phyloP scores from a whole-genome alignment of 202 grass and related monocot genomes.

The Schoenoplectus triqueter region DNA sequence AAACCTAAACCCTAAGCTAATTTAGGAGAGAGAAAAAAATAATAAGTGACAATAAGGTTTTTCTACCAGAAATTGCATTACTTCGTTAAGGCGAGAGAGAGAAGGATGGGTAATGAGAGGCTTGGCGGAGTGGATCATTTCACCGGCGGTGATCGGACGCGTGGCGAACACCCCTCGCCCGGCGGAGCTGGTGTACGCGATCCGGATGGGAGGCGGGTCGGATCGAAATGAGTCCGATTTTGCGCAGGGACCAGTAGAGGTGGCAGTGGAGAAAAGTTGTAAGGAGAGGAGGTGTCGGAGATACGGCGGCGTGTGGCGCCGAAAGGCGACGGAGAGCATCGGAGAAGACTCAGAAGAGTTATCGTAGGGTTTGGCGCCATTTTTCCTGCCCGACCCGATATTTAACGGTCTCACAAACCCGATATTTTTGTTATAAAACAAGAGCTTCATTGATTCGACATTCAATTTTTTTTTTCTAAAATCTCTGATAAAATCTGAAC shows the following conservation, averaged over 20 bases:
- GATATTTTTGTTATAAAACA: no score
- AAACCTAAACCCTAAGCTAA: constrained; percentile 58
- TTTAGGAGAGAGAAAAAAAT: neutral
- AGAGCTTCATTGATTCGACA: no score
- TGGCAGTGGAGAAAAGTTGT: constrained; percentile 36
- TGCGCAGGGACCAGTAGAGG: constrained; percentile 41
- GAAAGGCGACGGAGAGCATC: constrained; percentile 3
- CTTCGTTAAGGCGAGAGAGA: constrained; percentile 57
- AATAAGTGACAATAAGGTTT: neutral
- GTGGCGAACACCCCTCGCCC: constrained; percentile 81
- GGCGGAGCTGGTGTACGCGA: constrained; percentile 56
- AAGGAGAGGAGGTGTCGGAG: neutral
- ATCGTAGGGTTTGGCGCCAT: constrained; percentile 15
- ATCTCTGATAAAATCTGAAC: no score
- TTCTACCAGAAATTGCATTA: constrained; percentile 33
- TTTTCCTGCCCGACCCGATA: neutral
- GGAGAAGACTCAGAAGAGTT: neutral
- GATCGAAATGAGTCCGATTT: neutral
- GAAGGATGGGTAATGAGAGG: constrained; percentile 64
- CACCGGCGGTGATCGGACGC: constrained; percentile 52
- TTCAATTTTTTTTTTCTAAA: no score
- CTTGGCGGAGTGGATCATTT: constrained; percentile 74
- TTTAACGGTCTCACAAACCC: neutral
- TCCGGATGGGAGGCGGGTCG: constrained; percentile 63
- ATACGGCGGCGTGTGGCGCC: constrained; percentile 21